phyloP scores from a whole-genome alignment of 495 filamentous ascomycete species.

The Paragyromitra xinjiangensis region DNA sequence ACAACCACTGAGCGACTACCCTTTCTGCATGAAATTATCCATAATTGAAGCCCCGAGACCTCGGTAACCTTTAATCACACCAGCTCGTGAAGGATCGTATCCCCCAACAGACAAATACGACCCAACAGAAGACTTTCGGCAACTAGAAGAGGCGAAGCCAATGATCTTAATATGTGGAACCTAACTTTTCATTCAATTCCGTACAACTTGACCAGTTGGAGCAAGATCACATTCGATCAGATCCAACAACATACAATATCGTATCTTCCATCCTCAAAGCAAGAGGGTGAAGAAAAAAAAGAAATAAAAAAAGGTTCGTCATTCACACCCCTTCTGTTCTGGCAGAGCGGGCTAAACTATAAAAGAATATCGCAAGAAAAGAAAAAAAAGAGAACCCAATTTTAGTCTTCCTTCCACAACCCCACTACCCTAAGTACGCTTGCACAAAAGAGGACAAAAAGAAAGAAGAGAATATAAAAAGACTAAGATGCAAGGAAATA shows the following conservation, averaged over 20 bases:
- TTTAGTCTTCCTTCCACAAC: conserved; percentile 36
- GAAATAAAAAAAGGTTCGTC: background rate
- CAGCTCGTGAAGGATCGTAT: too few species aligned
- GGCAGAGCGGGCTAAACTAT: conserved; percentile 10
- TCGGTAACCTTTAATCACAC: too few species aligned
- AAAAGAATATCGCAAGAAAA: conserved; percentile 13
- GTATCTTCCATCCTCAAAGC: background rate
- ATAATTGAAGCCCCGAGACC: too few species aligned
- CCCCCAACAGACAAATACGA: background rate
- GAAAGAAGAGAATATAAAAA: conserved; percentile 4
- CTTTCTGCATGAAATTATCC: too few species aligned
- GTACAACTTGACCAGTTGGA: background rate
- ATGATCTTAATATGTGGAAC: background rate
- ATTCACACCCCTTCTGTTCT: conserved; percentile 3
- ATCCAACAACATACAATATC: background rate
- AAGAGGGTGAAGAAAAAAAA: background rate
- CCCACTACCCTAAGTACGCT: conserved; percentile 26
- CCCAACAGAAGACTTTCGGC: too few species aligned
- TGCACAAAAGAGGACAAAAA: conserved; percentile 17
- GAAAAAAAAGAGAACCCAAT: conserved; percentile 22
- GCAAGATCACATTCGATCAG: background rate
- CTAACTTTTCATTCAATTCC: background rate
- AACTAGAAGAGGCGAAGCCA: background rate
- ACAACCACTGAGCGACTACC: too few species aligned
- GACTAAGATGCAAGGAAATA: conserved; percentile 20